Evolutionary conservation across 331 rosid genomes (phyloP).

Genomic region (Acacia pycnantha): DNA sequence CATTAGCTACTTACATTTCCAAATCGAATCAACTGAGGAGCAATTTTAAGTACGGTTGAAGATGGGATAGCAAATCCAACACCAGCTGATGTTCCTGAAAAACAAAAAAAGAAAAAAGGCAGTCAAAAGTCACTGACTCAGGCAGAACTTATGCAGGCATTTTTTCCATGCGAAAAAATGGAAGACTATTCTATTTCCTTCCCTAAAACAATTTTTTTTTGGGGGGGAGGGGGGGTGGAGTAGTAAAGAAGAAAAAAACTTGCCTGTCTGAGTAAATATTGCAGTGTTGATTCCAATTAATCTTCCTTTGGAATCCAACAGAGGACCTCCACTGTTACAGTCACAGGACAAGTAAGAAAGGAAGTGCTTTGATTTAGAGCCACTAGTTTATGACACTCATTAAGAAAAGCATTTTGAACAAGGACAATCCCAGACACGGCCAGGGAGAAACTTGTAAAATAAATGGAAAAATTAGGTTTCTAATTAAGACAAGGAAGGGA

Average conservation of each 20-base stretch:
- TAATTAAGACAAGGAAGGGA: constrained; percentile 15
- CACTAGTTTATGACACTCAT: constrained; percentile 4
- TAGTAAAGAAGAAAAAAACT: constrained; percentile 18
- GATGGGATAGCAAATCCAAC: constrained; percentile 99
- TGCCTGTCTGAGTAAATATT: constrained; percentile 90
- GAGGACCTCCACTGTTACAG: constrained; percentile 89
- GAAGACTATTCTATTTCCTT: not conserved
- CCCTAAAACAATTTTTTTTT: too few species aligned
- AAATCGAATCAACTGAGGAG: constrained; percentile 83
- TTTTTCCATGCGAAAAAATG: not conserved
- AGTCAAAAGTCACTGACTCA: constrained; percentile 8
- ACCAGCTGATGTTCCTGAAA: constrained; percentile 93
- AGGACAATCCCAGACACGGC: not conserved
- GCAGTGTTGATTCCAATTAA: constrained; percentile 92
- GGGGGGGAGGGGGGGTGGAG: not conserved
- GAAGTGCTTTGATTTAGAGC: not conserved
- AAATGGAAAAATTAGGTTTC: constrained; percentile 12
- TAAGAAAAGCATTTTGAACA: not conserved
- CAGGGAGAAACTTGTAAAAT: not conserved
- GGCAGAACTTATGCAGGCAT: constrained; percentile 19
- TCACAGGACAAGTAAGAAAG: constrained; percentile 35
- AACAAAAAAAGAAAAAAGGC: constrained; percentile 16
- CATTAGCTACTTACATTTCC: constrained; percentile 58
- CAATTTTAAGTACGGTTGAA: constrained; percentile 71
- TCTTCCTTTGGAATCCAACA: constrained; percentile 84